phyloP scores from a whole-genome alignment of 805 yeast genomes.

The Sungouiozyma intestinalis region DNA sequence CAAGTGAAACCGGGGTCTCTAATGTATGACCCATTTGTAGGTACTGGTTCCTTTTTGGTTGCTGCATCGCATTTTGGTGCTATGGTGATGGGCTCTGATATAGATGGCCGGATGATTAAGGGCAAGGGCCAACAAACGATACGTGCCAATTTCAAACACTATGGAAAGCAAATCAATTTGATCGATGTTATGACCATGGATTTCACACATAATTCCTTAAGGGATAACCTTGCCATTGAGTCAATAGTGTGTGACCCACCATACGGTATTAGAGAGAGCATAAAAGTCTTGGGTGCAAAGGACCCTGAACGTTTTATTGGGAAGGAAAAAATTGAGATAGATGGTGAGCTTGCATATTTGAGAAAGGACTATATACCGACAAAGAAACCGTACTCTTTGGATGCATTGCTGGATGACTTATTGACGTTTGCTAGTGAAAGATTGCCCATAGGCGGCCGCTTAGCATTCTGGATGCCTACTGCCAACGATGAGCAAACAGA shows the following conservation, averaged over 20 bases:
- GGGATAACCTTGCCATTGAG: constrained; percentile 54
- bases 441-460: constrained; percentile 64
- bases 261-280: constrained; percentile 92
- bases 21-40: constrained; percentile 90
- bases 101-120: constrained; percentile 68
- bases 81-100: constrained; percentile 74
- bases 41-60: constrained; percentile 88
- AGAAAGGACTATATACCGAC: constrained; percentile 84
- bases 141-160: constrained; percentile 62
- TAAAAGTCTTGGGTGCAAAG: constrained; percentile 82
- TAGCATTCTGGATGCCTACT: constrained; percentile 97
- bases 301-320: constrained; percentile 60
- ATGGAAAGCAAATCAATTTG: constrained; percentile 45
- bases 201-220: constrained; percentile 80
- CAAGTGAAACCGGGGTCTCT: constrained; percentile 56
- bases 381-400: constrained; percentile 79
- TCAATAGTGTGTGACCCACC: constrained; percentile 94
- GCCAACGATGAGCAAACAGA: constrained; percentile 74
- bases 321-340: constrained; percentile 61
- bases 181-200: constrained; percentile 85
- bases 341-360: constrained; percentile 68
- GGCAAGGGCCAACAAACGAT: constrained; percentile 46
- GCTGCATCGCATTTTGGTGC: constrained; percentile 85
- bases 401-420: constrained; percentile 66
- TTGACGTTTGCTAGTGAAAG: constrained; percentile 61